Base-by-base conservation (phyloP, 352 stramenopile genomes). In the Pythium pyrilobum region DNA sequence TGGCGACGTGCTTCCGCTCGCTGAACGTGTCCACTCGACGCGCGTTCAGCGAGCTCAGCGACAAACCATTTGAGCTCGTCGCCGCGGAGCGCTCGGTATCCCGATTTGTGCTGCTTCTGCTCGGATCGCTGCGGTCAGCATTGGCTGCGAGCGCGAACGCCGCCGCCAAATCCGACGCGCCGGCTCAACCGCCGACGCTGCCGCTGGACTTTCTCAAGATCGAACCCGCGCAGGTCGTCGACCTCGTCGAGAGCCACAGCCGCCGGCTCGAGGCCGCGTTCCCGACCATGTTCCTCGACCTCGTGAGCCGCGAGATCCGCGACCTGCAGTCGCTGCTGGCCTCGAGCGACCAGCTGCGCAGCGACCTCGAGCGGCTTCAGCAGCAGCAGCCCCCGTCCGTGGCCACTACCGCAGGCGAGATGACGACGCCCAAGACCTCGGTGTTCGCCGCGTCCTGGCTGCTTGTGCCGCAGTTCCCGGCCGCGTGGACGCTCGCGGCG, bases 21-120 rank as follows among this genome's bases (percentile, higher is more conserved):
- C 53, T 69, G 3, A 72, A 72, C 38, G 45, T 69, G 8, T 72
- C 60, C 1, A 69, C 56, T 5, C 60, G 64, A 2, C 64, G 61
- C 9, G 29, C 69, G 20, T 64, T 69, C 32, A 16, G 27, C 0
- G 51, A 72, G 5, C 42, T 66, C 16, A 34, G 18, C 7, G 38
- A 32, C 3, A 52, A 58, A 21, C 15, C 41, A 20, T 6, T 24
- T 5, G 31, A 41, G 42, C 43, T 62, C 16, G 24, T 39, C 16
- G 43, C 18, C 2, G 53, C 45, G 7, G 54, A 66, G 27, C 54
- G 52, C 12, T 25, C 51, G n/a, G 41, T 66, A 23, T 47, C 48
- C 4, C 56, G 52, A 29, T 54, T 65, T 29, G 44, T 59, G 5
- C 34, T 67, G 27, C 49, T 48, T 3, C 27, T 47, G 2, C 20